These are phyloP conservation scores for Corrigiola litoralis DNA, from an alignment of 179 eudicot species.

Conservation along the genomic window DNA sequence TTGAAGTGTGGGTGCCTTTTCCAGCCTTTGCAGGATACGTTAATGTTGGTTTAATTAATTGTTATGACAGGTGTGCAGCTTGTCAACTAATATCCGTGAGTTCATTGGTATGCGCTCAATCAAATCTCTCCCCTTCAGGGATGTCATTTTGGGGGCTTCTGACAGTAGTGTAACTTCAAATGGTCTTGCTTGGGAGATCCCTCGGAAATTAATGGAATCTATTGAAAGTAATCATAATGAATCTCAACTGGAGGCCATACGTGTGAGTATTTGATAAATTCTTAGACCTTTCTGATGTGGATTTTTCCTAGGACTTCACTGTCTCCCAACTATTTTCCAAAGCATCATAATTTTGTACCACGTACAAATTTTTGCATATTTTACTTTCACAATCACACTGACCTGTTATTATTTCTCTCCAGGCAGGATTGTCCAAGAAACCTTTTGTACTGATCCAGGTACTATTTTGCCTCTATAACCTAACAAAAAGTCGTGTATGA, in stretches of 20 bases:
- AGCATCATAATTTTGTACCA: neutral
- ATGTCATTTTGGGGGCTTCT: slow-evolving; percentile 70
- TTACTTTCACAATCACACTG: neutral
- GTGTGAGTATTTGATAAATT: slow-evolving; percentile 43
- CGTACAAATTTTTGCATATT: neutral
- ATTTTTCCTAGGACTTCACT: neutral
- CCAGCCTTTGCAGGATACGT: neutral
- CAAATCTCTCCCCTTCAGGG: slow-evolving; percentile 68
- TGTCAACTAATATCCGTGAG: slow-evolving; percentile 89
- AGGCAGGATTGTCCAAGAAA: slow-evolving; percentile 90
- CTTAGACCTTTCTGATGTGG: neutral
- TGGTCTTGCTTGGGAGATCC: slow-evolving; percentile 72
- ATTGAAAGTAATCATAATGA: slow-evolving; percentile 79
- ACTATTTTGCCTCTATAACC: slow-evolving; percentile 19
- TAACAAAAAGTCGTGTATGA: neutral
- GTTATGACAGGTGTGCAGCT: slow-evolving; percentile 66
- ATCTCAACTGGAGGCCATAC: slow-evolving; percentile 83
- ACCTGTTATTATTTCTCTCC: slow-evolving; percentile 25
- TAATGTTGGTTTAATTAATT: neutral
- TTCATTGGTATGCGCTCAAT: slow-evolving; percentile 85
- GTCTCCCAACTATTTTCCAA: neutral
- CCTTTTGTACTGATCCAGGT: slow-evolving; percentile 90
- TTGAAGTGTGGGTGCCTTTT: neutral
- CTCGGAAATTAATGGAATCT: slow-evolving; percentile 60
- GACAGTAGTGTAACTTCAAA: slow-evolving; percentile 41